A percentile compares a stretch with the other conserved stretches of the same genome.
Evolutionary conservation across 2,329 filamentous ascomycete genomes (phyloP).

Genomic region (Epichloe brachyelytri): DNA sequence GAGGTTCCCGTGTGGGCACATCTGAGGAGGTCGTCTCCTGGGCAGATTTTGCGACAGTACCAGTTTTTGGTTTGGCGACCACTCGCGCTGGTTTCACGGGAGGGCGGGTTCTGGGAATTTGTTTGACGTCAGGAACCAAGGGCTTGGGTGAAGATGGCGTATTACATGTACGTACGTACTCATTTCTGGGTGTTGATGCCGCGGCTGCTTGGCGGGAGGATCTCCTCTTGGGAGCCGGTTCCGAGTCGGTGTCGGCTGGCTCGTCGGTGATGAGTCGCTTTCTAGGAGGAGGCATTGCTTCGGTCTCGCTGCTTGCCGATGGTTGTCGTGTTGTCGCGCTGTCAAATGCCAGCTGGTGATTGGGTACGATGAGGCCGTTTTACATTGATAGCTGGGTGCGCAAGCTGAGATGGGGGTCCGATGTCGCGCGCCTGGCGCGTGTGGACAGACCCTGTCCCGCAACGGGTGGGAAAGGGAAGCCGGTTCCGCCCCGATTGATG

Average conservation of each 20-base stretch:
- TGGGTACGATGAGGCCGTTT: too few relatives aligned
- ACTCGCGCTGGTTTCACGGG: background rate
- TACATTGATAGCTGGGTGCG: too few relatives aligned
- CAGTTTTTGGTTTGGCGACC: background rate
- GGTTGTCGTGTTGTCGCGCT: background rate
- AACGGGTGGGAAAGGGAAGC: too few relatives aligned
- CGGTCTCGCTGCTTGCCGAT: background rate
- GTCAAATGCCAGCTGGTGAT: background rate
- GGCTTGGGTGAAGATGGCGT: too few relatives aligned
- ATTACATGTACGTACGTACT: background rate
- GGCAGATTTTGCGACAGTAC: background rate
- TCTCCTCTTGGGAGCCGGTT: slow-evolving; percentile 15
- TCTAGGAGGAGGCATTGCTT: background rate
- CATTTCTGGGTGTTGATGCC: background rate
- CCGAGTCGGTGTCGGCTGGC: slow-evolving; percentile 1
- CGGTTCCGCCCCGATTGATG: too few relatives aligned
- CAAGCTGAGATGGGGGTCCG: too few relatives aligned
- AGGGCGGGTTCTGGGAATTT: background rate
- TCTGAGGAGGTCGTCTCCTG: background rate
- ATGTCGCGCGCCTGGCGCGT: too few relatives aligned
- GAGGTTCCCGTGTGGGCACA: slow-evolving; percentile 15
- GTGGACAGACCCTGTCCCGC: too few relatives aligned
- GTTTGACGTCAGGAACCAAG: background rate
- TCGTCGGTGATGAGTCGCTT: background rate
- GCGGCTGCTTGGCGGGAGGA: slow-evolving; percentile 15